Evolutionary conservation across 306 rosid species (phyloP).

Genomic region (Abrus precatorius): DNA sequence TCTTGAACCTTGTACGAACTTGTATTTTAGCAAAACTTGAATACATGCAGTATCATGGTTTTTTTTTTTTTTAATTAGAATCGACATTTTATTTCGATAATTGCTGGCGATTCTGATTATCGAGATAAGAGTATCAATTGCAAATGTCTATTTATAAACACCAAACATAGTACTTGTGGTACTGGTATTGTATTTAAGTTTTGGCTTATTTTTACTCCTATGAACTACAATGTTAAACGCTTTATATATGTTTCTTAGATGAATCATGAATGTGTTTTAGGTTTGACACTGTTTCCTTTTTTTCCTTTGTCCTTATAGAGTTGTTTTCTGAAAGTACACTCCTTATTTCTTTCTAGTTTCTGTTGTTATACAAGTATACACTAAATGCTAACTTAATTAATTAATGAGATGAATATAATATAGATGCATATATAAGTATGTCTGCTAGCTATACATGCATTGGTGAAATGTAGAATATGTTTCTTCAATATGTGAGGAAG

Average conservation of each 20-base stretch:
- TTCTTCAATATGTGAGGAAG: slow-evolving; percentile 18
- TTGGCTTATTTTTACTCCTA: neutral
- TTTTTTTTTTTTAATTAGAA: no score
- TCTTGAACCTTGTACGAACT: slow-evolving; percentile 6
- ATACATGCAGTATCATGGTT: no score
- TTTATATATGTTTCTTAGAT: slow-evolving; percentile 32
- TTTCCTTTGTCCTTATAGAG: neutral
- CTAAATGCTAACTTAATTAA: neutral
- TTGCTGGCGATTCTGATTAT: no score
- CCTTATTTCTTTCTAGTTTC: neutral
- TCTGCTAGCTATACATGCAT: neutral
- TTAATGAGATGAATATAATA: neutral
- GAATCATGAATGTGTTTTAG: slow-evolving; percentile 32
- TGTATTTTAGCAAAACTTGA: slow-evolving; percentile 1
- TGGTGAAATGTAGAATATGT: neutral
- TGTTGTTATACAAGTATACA: neutral
- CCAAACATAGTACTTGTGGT: no score
- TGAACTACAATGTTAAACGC: slow-evolving; percentile 11
- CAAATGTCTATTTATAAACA: no score
- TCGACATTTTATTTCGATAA: no score
- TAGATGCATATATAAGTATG: no score
- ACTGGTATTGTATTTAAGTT: no score
- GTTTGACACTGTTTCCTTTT: neutral
- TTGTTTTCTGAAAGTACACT: slow-evolving; percentile 15
- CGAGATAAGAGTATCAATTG: no score